Base-by-base conservation (phyloP, 352 stramenopile genomes). In the Pseudoperonospora humuli region DNA sequence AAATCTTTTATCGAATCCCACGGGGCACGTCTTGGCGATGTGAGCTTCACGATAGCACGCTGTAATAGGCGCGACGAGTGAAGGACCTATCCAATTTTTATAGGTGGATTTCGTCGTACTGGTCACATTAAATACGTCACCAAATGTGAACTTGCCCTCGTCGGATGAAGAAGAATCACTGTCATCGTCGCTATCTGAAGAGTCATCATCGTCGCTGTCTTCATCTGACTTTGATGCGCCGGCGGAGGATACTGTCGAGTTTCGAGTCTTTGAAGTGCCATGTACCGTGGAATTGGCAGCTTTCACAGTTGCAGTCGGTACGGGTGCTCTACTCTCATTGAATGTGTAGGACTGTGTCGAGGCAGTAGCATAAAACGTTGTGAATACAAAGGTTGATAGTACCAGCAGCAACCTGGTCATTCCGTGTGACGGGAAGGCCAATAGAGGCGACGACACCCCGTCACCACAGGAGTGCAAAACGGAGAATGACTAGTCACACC, bases 31-130 rank as follows among this genome's bases (percentile, higher is more conserved):
- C 28, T 64, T 56, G 15, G 50, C 54, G 19, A 68, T 55, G 34
- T 68, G 57, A 10, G 60, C 21, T 34, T 70, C 48, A 18, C 64
- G 64, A 24, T 68, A 70, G 21, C 64, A 74, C 1, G 64, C 60
- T 10, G 48, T 61, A 37, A 57, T 45, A 7, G 13, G 58, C 39
- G 11, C 36, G 40, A 5, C 41, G 9, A 67, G 44, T 14, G 39
- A 34, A 5, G 47, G 49, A 26, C 52, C 60, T 7, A 71, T 45
- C 62, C 62, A 71, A 39, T 71, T 71, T 28, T 39, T 64, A 44
- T 67, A 57, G 0, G 42, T 61, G 18, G 53, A 64, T 44, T 56
- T 43, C 26, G 58, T 61, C 7, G 58, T 64, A 15, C 53, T 67
- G 24, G 45, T 57, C 9, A 36, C 48, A 26, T 47, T 61, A 19